Evolutionary conservation across 495 filamentous ascomycete genomes (phyloP), one percentile per base, ranked within the genome.

Genomic region (Penicillium argentinense): DNA sequence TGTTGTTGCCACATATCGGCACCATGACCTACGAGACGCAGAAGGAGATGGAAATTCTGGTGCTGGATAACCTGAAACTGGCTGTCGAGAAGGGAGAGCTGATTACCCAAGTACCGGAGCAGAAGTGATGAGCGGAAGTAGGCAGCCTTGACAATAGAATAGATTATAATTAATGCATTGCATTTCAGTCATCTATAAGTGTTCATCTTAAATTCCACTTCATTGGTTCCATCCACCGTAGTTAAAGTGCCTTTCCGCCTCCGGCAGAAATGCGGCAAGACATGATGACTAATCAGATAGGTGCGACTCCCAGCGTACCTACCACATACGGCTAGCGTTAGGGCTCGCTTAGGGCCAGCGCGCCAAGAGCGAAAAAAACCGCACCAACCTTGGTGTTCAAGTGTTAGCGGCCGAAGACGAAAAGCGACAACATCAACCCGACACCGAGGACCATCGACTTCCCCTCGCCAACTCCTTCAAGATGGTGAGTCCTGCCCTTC

Each of bases 1-100:
- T 92, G 69, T 61, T 95, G 39, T 61, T 91, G 37, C 89, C 89
- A 19, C 89, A 95, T 63, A 87, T 93, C 69, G 89, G 88, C 5
- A 92, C 89, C 3, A 73, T 68, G 51, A 83, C 79, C 9, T 72
- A 73, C 53, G 81, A 84, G 63, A 80, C 76, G 14, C 83, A 87
- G 65, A 80, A 75, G 42, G 84, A 88, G 57, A 91, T 93, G 88
- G 88, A 93, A 66, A 63, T 82, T 30, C 76, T 88, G 72, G 79
- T 82, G 22, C 70, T 91, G 48, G 74, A 80, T 42, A 91, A 91
- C 45, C 53, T 91, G 48, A 69, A 72, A 30, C 73, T 66, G 46
- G 88, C 83, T 5, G 66, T 91, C 18, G 74, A 82, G 41, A 72
- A 79, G 52, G 84, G 87, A 0, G 69, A 72, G 52, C 65, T 91